These are phyloP conservation scores for Boletus rufocinnamomeus DNA, from an alignment of 768 basidiomycete species.

Conservation along the genomic window DNA sequence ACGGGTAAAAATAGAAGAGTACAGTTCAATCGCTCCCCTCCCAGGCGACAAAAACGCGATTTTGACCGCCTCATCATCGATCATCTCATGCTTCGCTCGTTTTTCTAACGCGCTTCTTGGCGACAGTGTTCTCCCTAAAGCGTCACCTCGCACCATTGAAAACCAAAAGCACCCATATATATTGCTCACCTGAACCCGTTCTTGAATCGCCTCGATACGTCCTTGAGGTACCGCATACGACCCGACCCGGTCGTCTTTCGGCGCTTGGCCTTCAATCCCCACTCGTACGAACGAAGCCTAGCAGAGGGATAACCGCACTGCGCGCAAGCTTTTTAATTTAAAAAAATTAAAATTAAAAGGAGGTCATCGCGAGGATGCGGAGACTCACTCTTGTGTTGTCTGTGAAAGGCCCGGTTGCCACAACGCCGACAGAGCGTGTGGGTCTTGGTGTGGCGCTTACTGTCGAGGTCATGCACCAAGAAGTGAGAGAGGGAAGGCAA, in stretches of 20 bases:
- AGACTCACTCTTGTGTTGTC: slow-evolving; percentile 92
- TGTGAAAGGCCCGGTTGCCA: slow-evolving; percentile 94
- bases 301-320: slow-evolving; percentile 97
- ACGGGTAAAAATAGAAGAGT: slow-evolving; percentile 15
- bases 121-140: slow-evolving; percentile 81
- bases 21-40: slow-evolving; percentile 4
- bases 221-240: slow-evolving; percentile 91
- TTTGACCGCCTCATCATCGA: background rate
- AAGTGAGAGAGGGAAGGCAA: background rate
- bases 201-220: slow-evolving; percentile 95
- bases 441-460: slow-evolving; percentile 96
- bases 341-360: too few relatives aligned
- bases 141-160: background rate
- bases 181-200: slow-evolving; percentile 84
- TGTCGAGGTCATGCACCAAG: slow-evolving; percentile 28
- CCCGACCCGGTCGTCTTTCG: slow-evolving; percentile 99
- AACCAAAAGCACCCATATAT: background rate
- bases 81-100: slow-evolving; percentile 47
- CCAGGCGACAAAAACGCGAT: background rate
- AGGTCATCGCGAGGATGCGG: too few relatives aligned
- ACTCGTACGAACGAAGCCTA: slow-evolving; percentile 94
- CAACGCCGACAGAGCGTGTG: slow-evolving; percentile 98
- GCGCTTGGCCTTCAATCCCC: slow-evolving; percentile 99
- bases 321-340: too few relatives aligned
- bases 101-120: slow-evolving; percentile 78